Base-by-base conservation (phyloP, 2,329 filamentous ascomycete genomes). In the Colletotrichum godetiae region DNA sequence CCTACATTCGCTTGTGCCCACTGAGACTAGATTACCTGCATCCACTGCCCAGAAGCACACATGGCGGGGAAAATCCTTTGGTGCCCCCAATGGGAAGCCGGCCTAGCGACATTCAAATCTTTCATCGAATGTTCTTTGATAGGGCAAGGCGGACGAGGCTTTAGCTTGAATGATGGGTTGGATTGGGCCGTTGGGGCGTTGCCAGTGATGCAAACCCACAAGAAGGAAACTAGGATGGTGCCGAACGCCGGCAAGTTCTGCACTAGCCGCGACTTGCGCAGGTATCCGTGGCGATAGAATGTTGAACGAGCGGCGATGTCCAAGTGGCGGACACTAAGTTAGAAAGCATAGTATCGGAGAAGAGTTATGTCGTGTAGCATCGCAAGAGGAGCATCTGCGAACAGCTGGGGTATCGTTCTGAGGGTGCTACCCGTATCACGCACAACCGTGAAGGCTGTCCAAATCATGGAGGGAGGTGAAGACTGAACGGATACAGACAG, bases 1-100 rank as follows among this genome's bases (percentile, higher is more conserved):
- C 56, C 66, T 60, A 27, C 53, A n/a, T 56, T 70, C 49, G 66
- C 59, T 64, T 55, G 67, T 46, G 27, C 42, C 31, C 55, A 70
- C 22, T 31, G 15, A n/a, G 29, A 29, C 35, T 59, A 68, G 53
- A 53, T 55, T 42, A 37, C 57, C 35, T 57, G 52, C 69, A 37
- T 55, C 29, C 57, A 29, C 27, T 59, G 35, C 37, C 49, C 59
- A 35, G 22, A 61, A 57, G 12, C 1, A 55, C 35, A 11, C 52
- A 57, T 62, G 52, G 57, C 35, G 53, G 58, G 58, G 57, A 42
- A 59, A 37, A 58, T 15, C 35, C 19, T 22, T 29, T 49, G 13
- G 6, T 27, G 52, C 22, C 29, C 64, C 37, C 33, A 24, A 52
- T 53, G 49, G 37, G 67, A 65, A 49, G 67, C 12, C 42, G 33